Evolutionary conservation across 2,329 filamentous ascomycete species (phyloP), one percentile per base, ranked within the genome.

Genomic region (Fusarium oligoseptatum): DNA sequence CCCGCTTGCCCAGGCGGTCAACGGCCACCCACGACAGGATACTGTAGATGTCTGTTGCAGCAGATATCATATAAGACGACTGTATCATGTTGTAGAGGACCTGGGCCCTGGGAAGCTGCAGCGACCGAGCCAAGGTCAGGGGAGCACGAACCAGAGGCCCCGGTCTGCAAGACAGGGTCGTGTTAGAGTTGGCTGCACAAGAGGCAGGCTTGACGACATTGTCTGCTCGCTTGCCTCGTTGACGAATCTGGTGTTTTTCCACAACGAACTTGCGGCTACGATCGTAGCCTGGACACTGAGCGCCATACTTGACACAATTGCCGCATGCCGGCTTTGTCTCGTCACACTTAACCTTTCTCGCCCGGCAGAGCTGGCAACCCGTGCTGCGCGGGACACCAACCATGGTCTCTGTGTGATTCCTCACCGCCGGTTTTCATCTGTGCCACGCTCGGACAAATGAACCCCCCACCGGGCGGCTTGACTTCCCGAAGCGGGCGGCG

Each of bases 341-440:
- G 74, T 88, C 86, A 70, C 87, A 88, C 80, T 86, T 84, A 67
- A 85, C 81, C 57, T 82, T 82, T 64, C 84, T 80, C 76, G 81
- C 83, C 67, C 83, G 80, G 76, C 84, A 85, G 43, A 85, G 78
- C 64, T 80, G 79, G 74, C 84, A 86, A 71, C 78, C 80, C 69
- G 77, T 82, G 72, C 80, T 84, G 48, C 82, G 80, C 60, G 82
- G 81, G 36, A 84, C 80, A 27, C 84, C 83, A 56, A 83, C 83
- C 83, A 84, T 83, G 74, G 56, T 76, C 78, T 72, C 66, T 60
- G 64, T 72, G 27, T 32, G 50, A 60, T 66, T 57, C 61, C 68
- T 78, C 77, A 78, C 77, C 76, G 77, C 77, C 60, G 72, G 57
- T 72, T 72, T 61, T 76, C 61, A 70, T 64, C 56, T 65, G 70